A percentile compares a stretch with the other conserved stretches of the same genome.
phyloP scores from a whole-genome alignment of 352 stramenopile genomes.

The Blastocystis sp. region DNA sequence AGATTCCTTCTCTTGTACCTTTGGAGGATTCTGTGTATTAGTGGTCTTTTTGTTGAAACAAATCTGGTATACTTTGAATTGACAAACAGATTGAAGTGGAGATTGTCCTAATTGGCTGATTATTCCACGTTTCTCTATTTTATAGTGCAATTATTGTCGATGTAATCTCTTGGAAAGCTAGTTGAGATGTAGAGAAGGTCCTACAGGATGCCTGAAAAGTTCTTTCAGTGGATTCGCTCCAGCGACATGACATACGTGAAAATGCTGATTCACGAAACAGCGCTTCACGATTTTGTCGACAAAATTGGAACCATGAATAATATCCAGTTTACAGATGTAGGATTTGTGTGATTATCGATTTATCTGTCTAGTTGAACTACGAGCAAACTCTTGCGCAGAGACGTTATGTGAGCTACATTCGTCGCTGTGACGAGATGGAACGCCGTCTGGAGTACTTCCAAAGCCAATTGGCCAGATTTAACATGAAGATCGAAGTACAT shows the following conservation, averaged over 20 bases:
- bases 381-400: slow-evolving; percentile 95
- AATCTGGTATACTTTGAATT: not conserved
- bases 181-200: not conserved
- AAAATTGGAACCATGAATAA: slow-evolving; percentile 88
- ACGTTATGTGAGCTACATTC: slow-evolving; percentile 94
- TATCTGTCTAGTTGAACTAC: slow-evolving; percentile 79
- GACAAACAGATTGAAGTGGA: not conserved
- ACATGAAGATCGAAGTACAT: slow-evolving; percentile 70
- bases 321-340: slow-evolving; percentile 93
- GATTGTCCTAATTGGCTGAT: not conserved
- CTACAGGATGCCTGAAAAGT: slow-evolving; percentile 37
- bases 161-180: not conserved
- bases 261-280: slow-evolving; percentile 94
- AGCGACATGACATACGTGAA: slow-evolving; percentile 98
- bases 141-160: not conserved
- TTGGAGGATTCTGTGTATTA: slow-evolving; percentile 43
- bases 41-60: not conserved
- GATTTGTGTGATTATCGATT: slow-evolving; percentile 39
- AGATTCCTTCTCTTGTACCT: slow-evolving; percentile 18
- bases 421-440: slow-evolving; percentile 96
- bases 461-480: slow-evolving; percentile 85
- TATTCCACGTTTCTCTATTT: not conserved
- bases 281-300: slow-evolving; percentile 88
- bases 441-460: slow-evolving; percentile 93
- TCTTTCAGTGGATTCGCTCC: slow-evolving; percentile 84